Percentiles rank a stretch among this genome's conserved stretches.
Evolutionary conservation across 768 basidiomycete genomes (phyloP).

Genomic region (Calocybe gangraenosa): DNA sequence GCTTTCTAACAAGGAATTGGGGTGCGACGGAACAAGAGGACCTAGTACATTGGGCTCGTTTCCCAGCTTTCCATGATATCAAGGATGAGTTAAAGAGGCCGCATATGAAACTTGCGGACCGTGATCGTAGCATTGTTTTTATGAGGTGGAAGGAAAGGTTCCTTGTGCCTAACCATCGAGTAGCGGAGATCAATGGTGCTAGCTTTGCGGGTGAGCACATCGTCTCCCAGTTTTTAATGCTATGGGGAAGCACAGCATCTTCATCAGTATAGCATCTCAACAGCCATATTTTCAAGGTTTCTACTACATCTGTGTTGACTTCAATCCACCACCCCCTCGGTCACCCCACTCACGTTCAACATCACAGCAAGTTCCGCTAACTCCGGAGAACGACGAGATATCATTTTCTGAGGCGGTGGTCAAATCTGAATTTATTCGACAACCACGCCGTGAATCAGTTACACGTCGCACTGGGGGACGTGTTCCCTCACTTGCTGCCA

Average conservation of each 20-base stretch:
- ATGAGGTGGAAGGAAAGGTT: slow-evolving; percentile 98
- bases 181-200: slow-evolving; percentile 91
- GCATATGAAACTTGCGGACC: slow-evolving; percentile 70
- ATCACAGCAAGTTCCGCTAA: slow-evolving; percentile 30
- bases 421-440: slow-evolving; percentile 32
- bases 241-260: slow-evolving; percentile 7
- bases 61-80: slow-evolving; percentile 80
- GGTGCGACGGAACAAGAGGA: slow-evolving; percentile 91
- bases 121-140: slow-evolving; percentile 80
- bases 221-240: slow-evolving; percentile 3
- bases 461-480: slow-evolving; percentile 35
- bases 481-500: slow-evolving; percentile 45
- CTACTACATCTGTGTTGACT: slow-evolving; percentile 94
- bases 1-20: slow-evolving; percentile 88
- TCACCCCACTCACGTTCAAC: slow-evolving; percentile 21
- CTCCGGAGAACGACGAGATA: slow-evolving; percentile 22
- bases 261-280: slow-evolving; percentile 16
- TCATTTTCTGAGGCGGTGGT: slow-evolving; percentile 25
- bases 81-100: slow-evolving; percentile 80
- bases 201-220: slow-evolving; percentile 80
- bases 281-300: slow-evolving; percentile 51
- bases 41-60: slow-evolving; percentile 91
- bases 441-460: slow-evolving; percentile 44
- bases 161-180: slow-evolving; percentile 90
- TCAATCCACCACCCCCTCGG: slow-evolving; percentile 58